Conservation (phyloP, 495 filamentous ascomycete species). For the Aspergillus baeticus region DNA sequence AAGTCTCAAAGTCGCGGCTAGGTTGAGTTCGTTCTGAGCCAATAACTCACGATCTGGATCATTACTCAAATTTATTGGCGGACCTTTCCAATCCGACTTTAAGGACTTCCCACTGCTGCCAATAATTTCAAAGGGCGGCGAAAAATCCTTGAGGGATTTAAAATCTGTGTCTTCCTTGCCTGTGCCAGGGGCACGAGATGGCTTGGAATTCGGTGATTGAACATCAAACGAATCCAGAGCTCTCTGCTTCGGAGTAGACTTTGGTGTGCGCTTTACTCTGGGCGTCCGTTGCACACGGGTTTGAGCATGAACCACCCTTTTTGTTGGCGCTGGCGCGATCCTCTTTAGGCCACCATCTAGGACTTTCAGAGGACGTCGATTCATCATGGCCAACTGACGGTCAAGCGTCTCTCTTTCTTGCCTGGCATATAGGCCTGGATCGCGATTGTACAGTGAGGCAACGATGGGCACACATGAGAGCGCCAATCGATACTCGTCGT, state of each 20-base stretch:
- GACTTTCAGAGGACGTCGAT: constrained; percentile 32
- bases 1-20: constrained; percentile 79
- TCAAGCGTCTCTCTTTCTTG: constrained; percentile 63
- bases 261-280: constrained; percentile 47
- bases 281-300: constrained; percentile 33
- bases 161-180: constrained; percentile 88
- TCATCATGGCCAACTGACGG: constrained; percentile 46
- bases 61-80: constrained; percentile 71
- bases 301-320: constrained; percentile 27
- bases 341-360: constrained; percentile 41
- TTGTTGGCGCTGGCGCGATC: constrained; percentile 47
- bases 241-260: constrained; percentile 48
- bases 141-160: constrained; percentile 70
- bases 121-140: constrained; percentile 69
- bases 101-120: constrained; percentile 63
- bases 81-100: constrained; percentile 87
- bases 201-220: constrained; percentile 37
- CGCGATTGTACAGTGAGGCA: constrained; percentile 54
- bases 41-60: constrained; percentile 78
- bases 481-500: constrained; percentile 67
- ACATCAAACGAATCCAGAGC: constrained; percentile 43
- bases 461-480: constrained; percentile 67
- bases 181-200: constrained; percentile 43
- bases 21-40: constrained; percentile 72
- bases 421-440: constrained; percentile 59